Evolutionary conservation across 371 early-diverging fungal species (phyloP), one percentile per base, ranked within the genome.

Genomic region (Saksenaea oblongispora): DNA sequence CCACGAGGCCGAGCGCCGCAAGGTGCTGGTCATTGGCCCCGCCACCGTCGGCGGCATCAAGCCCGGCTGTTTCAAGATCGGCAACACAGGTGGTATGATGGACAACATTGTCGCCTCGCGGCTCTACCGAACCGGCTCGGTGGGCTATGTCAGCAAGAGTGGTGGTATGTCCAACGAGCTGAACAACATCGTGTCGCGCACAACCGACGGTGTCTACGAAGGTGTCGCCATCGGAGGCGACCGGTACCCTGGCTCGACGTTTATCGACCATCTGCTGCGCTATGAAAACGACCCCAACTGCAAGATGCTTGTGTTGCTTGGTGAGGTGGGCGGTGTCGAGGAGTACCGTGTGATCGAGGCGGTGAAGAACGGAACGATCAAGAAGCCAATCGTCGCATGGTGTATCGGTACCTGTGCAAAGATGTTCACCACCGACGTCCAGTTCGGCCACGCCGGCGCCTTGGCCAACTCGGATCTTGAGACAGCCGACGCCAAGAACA

Each of bases 51-150:
- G 96, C 73, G 97, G 97, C 63, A 95, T 97, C 80, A 96, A 95
- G 83, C 95, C 97, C 34, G 97, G 97, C 1, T 95, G 96, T 83
- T 97, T 95, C 91, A 97, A 97, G 91, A 96, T 97, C 70, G 97
- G 97, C 67, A 96, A 96, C 88, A 97, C 97, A 34, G 97, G 97
- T 73, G 97, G 97, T 68, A 97, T 97, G 97, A 97, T 97, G 95
- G 97, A 97, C 83, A 97, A 97, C 85, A 96, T 97, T 80, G 95
- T 95, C 26, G 79, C 94, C n/a, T 93, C 94, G 76, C 92, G 93
- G 77, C 88, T 97, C 66, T 96, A 97, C 84, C 90, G 96, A 54
- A 80, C 95, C 26, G 97, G 97, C 22, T 94, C 95, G 2, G 94
- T 97, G 31, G 96, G 93, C 35, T 97, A 97, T 72, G 97, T 97